Evolutionary conservation across 257 asterid genomes (phyloP).

Genomic region (Solanum sitiens): DNA sequence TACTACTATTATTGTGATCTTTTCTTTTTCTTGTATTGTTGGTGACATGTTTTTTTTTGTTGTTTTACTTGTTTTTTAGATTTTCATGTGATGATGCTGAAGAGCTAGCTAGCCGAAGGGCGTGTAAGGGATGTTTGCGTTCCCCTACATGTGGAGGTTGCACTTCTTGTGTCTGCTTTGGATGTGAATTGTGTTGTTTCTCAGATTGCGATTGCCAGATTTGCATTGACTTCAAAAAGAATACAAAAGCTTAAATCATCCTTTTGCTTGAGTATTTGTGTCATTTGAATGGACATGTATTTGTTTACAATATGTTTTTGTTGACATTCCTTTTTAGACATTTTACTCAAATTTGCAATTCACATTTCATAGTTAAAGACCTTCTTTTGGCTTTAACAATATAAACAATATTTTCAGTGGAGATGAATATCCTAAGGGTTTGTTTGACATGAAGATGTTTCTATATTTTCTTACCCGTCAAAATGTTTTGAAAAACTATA

Average conservation of each 20-base stretch:
- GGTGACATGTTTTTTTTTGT: not conserved
- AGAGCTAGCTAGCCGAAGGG: slow-evolving; percentile 39
- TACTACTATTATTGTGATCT: too few species aligned
- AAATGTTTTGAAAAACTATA: not conserved
- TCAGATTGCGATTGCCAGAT: slow-evolving; percentile 35
- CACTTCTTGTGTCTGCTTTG: slow-evolving; percentile 44
- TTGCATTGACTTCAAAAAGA: slow-evolving; percentile 35
- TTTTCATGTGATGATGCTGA: slow-evolving; percentile 34
- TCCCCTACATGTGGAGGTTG: slow-evolving; percentile 44
- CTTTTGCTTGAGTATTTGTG: not conserved
- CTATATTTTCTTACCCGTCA: not conserved
- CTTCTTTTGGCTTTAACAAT: not conserved
- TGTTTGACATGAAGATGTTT: not conserved
- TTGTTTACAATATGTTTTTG: not conserved
- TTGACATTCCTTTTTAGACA: not conserved
- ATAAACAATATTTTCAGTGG: too few species aligned
- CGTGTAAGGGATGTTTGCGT: slow-evolving; percentile 30
- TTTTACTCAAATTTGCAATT: not conserved
- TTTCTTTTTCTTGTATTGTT: not conserved
- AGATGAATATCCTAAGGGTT: not conserved
- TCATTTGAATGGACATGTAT: not conserved
- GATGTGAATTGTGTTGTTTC: slow-evolving; percentile 37
- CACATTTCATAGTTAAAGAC: not conserved
- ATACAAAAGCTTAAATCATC: slow-evolving; percentile 8
- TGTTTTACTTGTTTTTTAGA: slow-evolving; percentile 2